Evolutionary conservation across 2,329 filamentous ascomycete species (phyloP).

Genomic region (Penicillium hesseltinei): DNA sequence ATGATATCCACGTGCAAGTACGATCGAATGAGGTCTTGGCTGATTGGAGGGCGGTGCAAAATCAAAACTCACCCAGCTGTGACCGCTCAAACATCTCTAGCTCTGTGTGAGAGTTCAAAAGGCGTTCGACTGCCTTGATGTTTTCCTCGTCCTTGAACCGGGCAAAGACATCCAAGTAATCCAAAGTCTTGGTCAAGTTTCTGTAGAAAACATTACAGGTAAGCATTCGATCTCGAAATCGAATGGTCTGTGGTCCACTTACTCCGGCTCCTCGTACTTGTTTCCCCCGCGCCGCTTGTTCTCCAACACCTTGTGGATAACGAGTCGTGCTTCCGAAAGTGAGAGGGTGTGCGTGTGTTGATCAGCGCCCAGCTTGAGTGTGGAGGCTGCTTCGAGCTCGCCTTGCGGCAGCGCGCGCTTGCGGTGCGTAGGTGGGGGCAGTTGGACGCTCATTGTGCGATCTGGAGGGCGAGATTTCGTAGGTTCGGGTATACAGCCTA

Average conservation of each 20-base stretch:
- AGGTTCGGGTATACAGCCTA: background rate
- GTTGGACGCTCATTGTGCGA: conserved; percentile 34
- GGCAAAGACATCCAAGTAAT: conserved; percentile 91
- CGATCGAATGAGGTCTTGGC: background rate
- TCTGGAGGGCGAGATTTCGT: background rate
- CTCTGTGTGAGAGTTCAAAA: conserved; percentile 72
- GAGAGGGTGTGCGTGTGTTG: conserved; percentile 87
- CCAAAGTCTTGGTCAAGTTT: conserved; percentile 81
- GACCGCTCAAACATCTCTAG: conserved; percentile 91
- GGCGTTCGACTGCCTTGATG: conserved; percentile 86
- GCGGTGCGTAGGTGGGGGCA: conserved; percentile 40
- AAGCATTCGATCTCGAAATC: background rate
- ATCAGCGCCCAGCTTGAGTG: conserved; percentile 89
- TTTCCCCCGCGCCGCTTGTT: conserved; percentile 77
- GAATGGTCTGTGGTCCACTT: conserved; percentile 39
- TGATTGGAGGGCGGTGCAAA: background rate
- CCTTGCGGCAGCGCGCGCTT: conserved; percentile 43
- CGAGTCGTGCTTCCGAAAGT: conserved; percentile 84
- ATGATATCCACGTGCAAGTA: background rate
- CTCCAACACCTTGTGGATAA: conserved; percentile 84
- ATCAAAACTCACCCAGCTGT: conserved; percentile 68
- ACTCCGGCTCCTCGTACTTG: conserved; percentile 82
- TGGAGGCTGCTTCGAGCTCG: conserved; percentile 82
- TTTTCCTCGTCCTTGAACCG: conserved; percentile 95
- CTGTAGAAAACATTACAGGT: conserved; percentile 19